Evolutionary conservation across 139 green algal genomes (phyloP).

Genomic region (Auxenochlorella pyrenoidosa): DNA sequence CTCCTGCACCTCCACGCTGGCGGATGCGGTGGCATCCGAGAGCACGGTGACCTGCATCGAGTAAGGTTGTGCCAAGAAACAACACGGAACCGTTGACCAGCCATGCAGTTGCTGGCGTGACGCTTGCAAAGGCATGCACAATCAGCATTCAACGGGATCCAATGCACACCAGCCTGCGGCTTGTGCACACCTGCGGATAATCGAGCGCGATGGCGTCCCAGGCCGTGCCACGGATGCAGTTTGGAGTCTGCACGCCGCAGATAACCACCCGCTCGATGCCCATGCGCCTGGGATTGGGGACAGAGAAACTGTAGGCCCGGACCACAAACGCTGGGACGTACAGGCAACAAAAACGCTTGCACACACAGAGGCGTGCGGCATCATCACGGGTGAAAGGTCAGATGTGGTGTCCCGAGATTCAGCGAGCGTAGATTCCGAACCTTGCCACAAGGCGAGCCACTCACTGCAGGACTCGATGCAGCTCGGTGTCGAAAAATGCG

Average conservation of each 20-base stretch:
- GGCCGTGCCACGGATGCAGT: constrained; percentile 81
- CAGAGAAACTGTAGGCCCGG: neutral
- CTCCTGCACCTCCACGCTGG: constrained; percentile 56
- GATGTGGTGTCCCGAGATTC: neutral
- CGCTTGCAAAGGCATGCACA: no score
- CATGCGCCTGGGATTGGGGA: neutral
- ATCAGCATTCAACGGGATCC: no score
- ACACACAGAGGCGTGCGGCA: neutral
- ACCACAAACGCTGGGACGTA: no score
- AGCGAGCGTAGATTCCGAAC: neutral
- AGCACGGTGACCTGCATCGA: constrained; percentile 57
- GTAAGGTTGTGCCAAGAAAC: neutral
- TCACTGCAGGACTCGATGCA: constrained; percentile 72
- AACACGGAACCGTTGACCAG: no score
- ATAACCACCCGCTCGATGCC: constrained; percentile 40
- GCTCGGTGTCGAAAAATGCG: constrained; percentile 70
- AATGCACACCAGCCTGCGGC: neutral
- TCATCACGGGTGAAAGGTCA: no score
- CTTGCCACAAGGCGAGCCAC: neutral
- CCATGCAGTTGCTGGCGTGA: neutral
- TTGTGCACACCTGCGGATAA: constrained; percentile 51
- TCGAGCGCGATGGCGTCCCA: constrained; percentile 77
- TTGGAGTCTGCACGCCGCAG: constrained; percentile 79
- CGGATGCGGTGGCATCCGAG: constrained; percentile 69
- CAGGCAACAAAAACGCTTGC: neutral